These are phyloP conservation scores for Abrus pulchellus DNA, from an alignment of 306 rosid genomes.

Conservation along the genomic window DNA sequence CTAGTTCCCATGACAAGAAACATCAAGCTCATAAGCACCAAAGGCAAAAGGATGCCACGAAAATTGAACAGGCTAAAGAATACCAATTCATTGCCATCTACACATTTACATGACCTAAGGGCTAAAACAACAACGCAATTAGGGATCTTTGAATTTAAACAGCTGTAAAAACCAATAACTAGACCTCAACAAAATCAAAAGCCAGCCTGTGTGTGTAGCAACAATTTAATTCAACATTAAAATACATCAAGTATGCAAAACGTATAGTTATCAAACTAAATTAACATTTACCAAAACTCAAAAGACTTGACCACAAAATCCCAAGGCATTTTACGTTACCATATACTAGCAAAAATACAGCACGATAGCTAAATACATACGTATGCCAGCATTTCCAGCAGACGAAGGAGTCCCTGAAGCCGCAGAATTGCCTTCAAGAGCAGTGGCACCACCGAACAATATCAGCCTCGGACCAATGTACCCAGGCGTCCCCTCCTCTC, in stretches of 20 bases:
- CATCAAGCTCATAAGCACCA: conserved; percentile 33
- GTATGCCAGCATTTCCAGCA: conserved; percentile 99
- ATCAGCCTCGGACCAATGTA: conserved; percentile 91
- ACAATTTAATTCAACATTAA: conserved; percentile 38
- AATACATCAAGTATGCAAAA: conserved; percentile 36
- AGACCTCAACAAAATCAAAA: conserved; percentile 15
- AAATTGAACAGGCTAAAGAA: conserved; percentile 25
- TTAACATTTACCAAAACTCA: conserved; percentile 30
- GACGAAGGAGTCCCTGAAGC: conserved; percentile 98
- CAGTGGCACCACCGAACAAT: conserved; percentile 98
- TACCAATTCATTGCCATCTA: neutral
- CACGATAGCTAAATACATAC: conserved; percentile 60
- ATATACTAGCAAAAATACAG: neutral
- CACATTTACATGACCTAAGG: conserved; percentile 15
- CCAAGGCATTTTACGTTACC: conserved; percentile 1
- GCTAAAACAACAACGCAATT: conserved; percentile 32
- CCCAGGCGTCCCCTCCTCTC: conserved; percentile 92
- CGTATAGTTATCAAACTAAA: conserved; percentile 17
- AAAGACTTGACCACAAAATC: conserved; percentile 3
- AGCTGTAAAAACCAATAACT: conserved; percentile 18
- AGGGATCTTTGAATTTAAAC: conserved; percentile 36
- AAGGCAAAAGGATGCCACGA: conserved; percentile 15
- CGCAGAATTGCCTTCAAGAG: conserved; percentile 96
- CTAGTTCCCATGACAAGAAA: conserved; percentile 16
- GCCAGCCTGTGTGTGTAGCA: conserved; percentile 29